Percentiles rank a stretch among this genome's conserved stretches.
These are phyloP conservation scores for Sechiopsis laciniata DNA, from an alignment of 306 rosid species.

Conservation along the genomic window DNA sequence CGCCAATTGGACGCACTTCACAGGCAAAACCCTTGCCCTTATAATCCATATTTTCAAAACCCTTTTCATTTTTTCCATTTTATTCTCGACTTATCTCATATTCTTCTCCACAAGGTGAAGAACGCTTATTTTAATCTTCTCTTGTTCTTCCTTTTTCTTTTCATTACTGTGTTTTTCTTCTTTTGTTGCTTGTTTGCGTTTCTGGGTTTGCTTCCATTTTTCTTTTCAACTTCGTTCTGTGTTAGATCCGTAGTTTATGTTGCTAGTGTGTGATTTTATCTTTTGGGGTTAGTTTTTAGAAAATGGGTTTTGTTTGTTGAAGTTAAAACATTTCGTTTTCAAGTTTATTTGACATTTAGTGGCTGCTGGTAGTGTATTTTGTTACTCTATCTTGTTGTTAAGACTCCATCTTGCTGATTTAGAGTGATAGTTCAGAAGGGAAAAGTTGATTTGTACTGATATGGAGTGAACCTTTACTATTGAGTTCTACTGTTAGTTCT, in stretches of 20 bases:
- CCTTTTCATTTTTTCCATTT: slow-evolving; percentile 47
- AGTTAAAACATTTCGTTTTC: background rate
- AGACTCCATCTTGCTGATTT: background rate
- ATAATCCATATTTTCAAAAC: too few species aligned
- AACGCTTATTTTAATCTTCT: background rate
- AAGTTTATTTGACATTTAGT: background rate
- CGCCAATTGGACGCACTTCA: background rate
- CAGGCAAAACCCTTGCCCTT: background rate
- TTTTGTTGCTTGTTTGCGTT: background rate
- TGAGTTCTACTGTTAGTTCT: too few species aligned
- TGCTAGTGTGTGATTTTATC: background rate
- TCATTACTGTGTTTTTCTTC: background rate
- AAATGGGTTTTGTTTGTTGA: background rate
- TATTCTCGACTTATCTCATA: background rate
- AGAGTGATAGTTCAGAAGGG: background rate
- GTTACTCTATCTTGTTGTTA: background rate
- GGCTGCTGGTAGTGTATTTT: background rate
- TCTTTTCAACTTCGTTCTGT: background rate
- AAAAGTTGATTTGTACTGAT: background rate
- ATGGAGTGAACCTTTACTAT: background rate
- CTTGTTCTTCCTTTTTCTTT: background rate
- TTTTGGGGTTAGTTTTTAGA: background rate
- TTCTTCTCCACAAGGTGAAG: background rate
- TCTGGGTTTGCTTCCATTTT: background rate
- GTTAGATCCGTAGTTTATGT: background rate